Evolutionary conservation across 305 asterid species (phyloP).

Genomic region (Petunia hybrid): DNA sequence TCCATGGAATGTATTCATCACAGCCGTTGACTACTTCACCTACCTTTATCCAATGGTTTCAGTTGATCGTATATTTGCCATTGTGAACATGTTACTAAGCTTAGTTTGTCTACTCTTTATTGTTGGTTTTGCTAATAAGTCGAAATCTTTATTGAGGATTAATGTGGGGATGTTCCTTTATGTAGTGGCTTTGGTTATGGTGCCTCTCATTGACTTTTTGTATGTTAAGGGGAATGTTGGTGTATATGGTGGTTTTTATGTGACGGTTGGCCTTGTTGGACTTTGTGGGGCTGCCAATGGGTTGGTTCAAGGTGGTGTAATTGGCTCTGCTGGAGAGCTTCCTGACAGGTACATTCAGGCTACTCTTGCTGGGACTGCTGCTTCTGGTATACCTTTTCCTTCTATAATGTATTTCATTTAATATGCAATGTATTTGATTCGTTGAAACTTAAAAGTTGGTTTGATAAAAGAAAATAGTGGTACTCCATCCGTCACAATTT

Average conservation of each 20-base stretch:
- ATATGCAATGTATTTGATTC: too few relatives aligned
- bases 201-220: slow-evolving; percentile 73
- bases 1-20: slow-evolving; percentile 95
- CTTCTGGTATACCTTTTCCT: slow-evolving; percentile 61
- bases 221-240: slow-evolving; percentile 74
- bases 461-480: too few relatives aligned
- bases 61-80: slow-evolving; percentile 70
- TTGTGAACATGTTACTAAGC: slow-evolving; percentile 71
- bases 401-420: too few relatives aligned
- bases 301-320: slow-evolving; percentile 82
- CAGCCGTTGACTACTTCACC: slow-evolving; percentile 89
- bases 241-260: slow-evolving; percentile 66
- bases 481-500: too few relatives aligned
- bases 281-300: slow-evolving; percentile 81
- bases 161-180: slow-evolving; percentile 66
- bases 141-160: slow-evolving; percentile 60
- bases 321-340: slow-evolving; percentile 87
- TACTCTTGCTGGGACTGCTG: slow-evolving; percentile 85
- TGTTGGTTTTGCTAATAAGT: slow-evolving; percentile 66
- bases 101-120: slow-evolving; percentile 51
- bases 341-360: slow-evolving; percentile 94
- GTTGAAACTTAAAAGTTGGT: too few relatives aligned
- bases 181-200: slow-evolving; percentile 59
- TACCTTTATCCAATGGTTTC: slow-evolving; percentile 78
- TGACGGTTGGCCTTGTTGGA: slow-evolving; percentile 58